Conservation (phyloP, 768 basidiomycete genomes). For the Tricholoma sp. region DNA sequence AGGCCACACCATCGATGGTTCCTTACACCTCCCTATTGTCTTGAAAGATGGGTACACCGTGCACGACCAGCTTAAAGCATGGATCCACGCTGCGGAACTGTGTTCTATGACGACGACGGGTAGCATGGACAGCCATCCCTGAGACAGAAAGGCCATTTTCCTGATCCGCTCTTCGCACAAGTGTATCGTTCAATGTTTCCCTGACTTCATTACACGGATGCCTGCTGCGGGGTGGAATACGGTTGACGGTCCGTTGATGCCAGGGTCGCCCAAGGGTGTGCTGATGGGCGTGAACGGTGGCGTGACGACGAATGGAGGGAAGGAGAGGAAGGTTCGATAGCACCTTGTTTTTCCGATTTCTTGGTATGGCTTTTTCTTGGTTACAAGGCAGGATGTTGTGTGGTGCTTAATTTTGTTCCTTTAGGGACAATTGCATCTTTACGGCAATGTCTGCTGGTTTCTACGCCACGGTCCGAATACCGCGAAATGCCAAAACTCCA, state of each 20-base stretch:
- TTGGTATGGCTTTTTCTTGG: conserved; percentile 1
- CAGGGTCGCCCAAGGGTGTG: conserved; percentile 26
- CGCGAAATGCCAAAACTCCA: no score
- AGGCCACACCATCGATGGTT: conserved; percentile 10
- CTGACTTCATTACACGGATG: conserved; percentile 21
- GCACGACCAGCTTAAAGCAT: conserved; percentile 51
- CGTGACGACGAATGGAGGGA: background rate
- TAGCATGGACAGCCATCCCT: background rate
- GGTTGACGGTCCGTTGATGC: conserved; percentile 25
- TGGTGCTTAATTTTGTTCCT: background rate
- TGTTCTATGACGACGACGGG: conserved; percentile 18
- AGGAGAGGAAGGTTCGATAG: conserved; percentile 19
- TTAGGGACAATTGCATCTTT: background rate
- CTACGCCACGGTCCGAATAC: no score
- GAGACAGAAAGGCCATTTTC: conserved; percentile 7
- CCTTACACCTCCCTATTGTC: conserved; percentile 35
- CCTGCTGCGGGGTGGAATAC: conserved; percentile 35
- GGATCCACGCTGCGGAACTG: conserved; percentile 41
- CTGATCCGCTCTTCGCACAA: conserved; percentile 18
- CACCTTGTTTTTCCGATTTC: background rate
- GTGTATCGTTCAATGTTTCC: conserved; percentile 14
- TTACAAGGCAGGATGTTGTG: background rate
- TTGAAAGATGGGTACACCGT: conserved; percentile 46
- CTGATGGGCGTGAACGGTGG: conserved; percentile 14
- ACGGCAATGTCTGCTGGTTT: no score